phyloP scores from a whole-genome alignment of 2,329 filamentous ascomycete species.

The Moelleriella libera region DNA sequence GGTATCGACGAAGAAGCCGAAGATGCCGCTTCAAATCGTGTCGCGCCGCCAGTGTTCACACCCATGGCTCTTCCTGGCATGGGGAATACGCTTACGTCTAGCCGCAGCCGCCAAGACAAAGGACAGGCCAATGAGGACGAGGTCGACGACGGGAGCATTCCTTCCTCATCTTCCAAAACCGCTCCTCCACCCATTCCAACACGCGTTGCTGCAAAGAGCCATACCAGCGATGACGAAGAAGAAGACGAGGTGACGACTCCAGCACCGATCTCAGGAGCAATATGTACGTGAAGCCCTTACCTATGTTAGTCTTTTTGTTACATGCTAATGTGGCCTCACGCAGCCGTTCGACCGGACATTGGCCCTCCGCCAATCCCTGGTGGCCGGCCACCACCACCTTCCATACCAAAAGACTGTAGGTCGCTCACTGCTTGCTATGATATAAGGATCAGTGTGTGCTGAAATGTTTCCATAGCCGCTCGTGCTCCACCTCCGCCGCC shows the following conservation, averaged over 20 bases:
- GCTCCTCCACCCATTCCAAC: constrained; percentile 16
- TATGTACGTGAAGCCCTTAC: constrained; percentile 4
- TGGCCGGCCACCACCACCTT: constrained; percentile 39
- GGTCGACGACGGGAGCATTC: background rate
- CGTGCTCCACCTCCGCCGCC: constrained; percentile 45
- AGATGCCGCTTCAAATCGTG: constrained; percentile 23
- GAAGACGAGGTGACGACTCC: constrained; percentile 21
- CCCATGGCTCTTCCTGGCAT: constrained; percentile 62
- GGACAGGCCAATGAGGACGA: constrained; percentile 12
- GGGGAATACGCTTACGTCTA: constrained; percentile 39
- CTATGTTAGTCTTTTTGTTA: too few relatives aligned
- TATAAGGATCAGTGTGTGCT: background rate
- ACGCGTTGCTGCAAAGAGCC: constrained; percentile 4
- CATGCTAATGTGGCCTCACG: too few relatives aligned
- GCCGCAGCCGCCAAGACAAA: constrained; percentile 19
- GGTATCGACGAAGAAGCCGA: constrained; percentile 26
- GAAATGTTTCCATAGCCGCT: constrained; percentile 26
- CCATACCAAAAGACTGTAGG: constrained; percentile 48
- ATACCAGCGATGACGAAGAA: constrained; percentile 14
- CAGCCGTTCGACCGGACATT: constrained; percentile 1
- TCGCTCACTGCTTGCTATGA: background rate
- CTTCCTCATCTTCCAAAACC: constrained; percentile 9
- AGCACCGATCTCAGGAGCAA: constrained; percentile 11
- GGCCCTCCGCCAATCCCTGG: constrained; percentile 33
- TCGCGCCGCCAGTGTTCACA: constrained; percentile 37